These are phyloP conservation scores for Xylaria arbuscula DNA, from an alignment of 2,329 filamentous ascomycete genomes.

Conservation along the genomic window DNA sequence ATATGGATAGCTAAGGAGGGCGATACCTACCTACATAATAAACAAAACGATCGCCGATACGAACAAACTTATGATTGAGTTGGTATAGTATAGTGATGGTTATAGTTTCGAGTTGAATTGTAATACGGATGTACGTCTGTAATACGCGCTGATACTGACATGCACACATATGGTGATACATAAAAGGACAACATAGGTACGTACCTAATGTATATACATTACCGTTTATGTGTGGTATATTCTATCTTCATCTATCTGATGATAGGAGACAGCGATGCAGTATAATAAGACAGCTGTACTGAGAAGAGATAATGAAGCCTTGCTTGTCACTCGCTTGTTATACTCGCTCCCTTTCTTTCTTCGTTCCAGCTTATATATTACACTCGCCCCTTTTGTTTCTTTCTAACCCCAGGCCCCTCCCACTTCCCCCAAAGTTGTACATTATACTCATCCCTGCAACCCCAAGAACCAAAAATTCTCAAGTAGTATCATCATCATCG, in stretches of 20 bases:
- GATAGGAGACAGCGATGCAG: background rate
- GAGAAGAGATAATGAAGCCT: background rate
- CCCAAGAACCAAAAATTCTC: no score
- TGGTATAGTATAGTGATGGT: background rate
- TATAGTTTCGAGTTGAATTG: background rate
- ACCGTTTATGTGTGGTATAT: background rate
- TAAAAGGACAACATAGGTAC: no score
- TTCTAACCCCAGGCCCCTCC: background rate
- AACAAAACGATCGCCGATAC: no score
- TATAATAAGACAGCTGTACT: background rate
- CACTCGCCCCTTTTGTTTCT: no score
- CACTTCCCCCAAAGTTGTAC: background rate
- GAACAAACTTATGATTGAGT: background rate
- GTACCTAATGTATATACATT: background rate
- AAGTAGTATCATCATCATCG: background rate
- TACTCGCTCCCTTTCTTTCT: no score
- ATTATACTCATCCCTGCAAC: no score
- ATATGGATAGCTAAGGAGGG: no score
- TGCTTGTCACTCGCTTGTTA: no score
- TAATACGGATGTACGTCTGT: background rate
- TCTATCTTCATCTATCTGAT: background rate
- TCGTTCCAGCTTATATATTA: background rate
- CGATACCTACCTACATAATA: no score
- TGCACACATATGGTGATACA: no score
- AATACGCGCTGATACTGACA: no score